A percentile compares a stretch with the other conserved stretches of the same genome.
Conservation (phyloP, 1,284 basidiomycete species). For the Malassezia psittaci region DNA sequence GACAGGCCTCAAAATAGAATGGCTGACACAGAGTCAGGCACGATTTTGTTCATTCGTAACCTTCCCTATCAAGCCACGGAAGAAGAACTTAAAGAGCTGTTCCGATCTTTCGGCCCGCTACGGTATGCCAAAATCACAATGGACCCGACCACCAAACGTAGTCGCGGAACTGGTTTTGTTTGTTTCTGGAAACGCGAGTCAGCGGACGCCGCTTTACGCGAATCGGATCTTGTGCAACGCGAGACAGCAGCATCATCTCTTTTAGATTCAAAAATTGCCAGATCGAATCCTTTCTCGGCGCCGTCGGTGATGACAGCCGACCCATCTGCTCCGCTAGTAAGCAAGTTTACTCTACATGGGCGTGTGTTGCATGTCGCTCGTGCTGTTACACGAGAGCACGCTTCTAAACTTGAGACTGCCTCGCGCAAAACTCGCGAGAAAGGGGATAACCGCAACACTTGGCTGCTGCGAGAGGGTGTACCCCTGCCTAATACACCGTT, state of each 20-base stretch:
- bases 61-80: slow-evolving; percentile 69
- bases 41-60: slow-evolving; percentile 88
- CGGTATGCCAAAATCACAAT: slow-evolving; percentile 87
- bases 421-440: slow-evolving; percentile 69
- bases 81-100: slow-evolving; percentile 38
- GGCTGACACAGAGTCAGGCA: slow-evolving; percentile 53
- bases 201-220: slow-evolving; percentile 72
- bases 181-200: slow-evolving; percentile 93
- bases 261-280: neutral
- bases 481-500: slow-evolving; percentile 38
- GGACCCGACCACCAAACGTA: slow-evolving; percentile 71
- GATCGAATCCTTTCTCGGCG: slow-evolving; percentile 36
- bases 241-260: slow-evolving; percentile 20
- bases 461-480: slow-evolving; percentile 75
- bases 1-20: slow-evolving; percentile 17
- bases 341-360: slow-evolving; percentile 77
- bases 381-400: slow-evolving; percentile 81
- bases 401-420: slow-evolving; percentile 72
- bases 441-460: slow-evolving; percentile 89
- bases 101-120: slow-evolving; percentile 68
- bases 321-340: slow-evolving; percentile 74
- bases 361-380: slow-evolving; percentile 79
- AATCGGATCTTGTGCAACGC: slow-evolving; percentile 53
- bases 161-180: slow-evolving; percentile 87
- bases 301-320: slow-evolving; percentile 62